These are phyloP conservation scores for Chalciporus piperatus DNA, from an alignment of 768 basidiomycete genomes.

Conservation along the genomic window DNA sequence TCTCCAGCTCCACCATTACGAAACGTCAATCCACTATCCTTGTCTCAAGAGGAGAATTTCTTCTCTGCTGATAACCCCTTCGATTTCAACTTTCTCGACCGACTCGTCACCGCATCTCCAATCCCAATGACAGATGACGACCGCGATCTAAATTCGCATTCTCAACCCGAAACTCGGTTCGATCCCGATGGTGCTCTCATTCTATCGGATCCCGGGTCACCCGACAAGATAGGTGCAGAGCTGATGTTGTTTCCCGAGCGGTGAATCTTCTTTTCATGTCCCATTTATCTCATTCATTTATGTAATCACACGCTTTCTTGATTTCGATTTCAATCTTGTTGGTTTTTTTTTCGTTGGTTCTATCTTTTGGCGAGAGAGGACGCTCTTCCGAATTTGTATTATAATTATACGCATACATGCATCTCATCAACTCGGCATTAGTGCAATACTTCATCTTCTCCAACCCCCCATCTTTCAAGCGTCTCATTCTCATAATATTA, in stretches of 20 bases:
- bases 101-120: conserved; percentile 36
- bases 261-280: conserved; percentile 19
- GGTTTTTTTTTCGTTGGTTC: not conserved
- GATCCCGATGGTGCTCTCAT: conserved; percentile 46
- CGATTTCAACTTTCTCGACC: conserved; percentile 41
- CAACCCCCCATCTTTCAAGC: too few relatives aligned
- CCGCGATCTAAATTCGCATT: conserved; percentile 16
- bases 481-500: too few relatives aligned
- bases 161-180: conserved; percentile 22
- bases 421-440: conserved; percentile 15
- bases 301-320: not conserved
- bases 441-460: not conserved
- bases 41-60: conserved; percentile 19
- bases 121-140: conserved; percentile 36
- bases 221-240: conserved; percentile 41
- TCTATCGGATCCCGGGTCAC: conserved; percentile 39
- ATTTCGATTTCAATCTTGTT: not conserved
- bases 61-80: conserved; percentile 25
- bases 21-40: not conserved
- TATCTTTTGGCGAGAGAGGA: conserved; percentile 20
- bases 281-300: not conserved
- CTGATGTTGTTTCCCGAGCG: conserved; percentile 45
- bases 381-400: conserved; percentile 7
- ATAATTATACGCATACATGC: not conserved
- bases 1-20: conserved; percentile 11